Conservation (phyloP, 495 filamentous ascomycete genomes). For the Aspergillus cavernicola region DNA sequence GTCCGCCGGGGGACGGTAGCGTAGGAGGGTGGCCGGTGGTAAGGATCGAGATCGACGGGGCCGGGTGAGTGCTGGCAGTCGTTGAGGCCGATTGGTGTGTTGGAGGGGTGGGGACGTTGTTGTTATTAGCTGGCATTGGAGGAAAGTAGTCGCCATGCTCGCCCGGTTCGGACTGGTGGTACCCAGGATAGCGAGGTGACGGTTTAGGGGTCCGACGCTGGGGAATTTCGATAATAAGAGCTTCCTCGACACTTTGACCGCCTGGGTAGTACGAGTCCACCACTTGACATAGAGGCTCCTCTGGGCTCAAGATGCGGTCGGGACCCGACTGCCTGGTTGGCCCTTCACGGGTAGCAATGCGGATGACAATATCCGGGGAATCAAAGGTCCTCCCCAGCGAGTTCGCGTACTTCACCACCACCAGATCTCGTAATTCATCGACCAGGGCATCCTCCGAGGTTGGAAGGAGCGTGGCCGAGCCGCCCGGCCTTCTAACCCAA, state of each 20-base stretch:
- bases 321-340: constrained; percentile 42
- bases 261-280: constrained; percentile 85
- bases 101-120: constrained; percentile 35
- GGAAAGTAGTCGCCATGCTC: constrained; percentile 90
- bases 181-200: constrained; percentile 61
- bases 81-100: constrained; percentile 38
- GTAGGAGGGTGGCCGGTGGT: constrained; percentile 74
- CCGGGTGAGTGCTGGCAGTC: constrained; percentile 23
- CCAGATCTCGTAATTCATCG: constrained; percentile 90
- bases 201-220: constrained; percentile 77
- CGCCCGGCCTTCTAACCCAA: constrained; percentile 85
- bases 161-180: constrained; percentile 61
- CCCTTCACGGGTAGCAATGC: constrained; percentile 53
- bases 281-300: constrained; percentile 75
- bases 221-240: constrained; percentile 85
- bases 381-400: constrained; percentile 85
- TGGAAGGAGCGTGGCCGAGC: constrained; percentile 81
- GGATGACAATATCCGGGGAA: constrained; percentile 76
- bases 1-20: constrained; percentile 77
- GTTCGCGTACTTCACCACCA: constrained; percentile 89
- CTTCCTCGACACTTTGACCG: constrained; percentile 86
- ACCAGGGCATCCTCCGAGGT: constrained; percentile 87
- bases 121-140: constrained; percentile 60
- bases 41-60: constrained; percentile 69
- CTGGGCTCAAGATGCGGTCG: constrained; percentile 74